A percentile compares a stretch with the other conserved stretches of the same genome.
Evolutionary conservation across 805 yeast species (phyloP).

Genomic region (Cyberlindnera saturnus): DNA sequence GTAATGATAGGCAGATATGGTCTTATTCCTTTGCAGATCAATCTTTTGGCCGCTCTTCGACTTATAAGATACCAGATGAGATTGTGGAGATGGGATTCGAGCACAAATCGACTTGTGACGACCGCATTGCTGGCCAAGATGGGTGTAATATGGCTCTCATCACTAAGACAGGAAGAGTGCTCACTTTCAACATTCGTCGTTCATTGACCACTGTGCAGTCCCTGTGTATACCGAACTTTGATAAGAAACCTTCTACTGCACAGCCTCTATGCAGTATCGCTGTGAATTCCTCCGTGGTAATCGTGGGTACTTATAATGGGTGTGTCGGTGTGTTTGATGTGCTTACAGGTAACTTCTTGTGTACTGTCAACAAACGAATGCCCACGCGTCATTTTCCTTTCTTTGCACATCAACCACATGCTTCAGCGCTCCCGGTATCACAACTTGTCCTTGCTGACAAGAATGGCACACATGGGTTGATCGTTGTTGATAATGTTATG

Average conservation of each 20-base stretch:
- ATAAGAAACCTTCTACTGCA: neutral
- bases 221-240: slow-evolving; percentile 1
- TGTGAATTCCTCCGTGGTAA: slow-evolving; percentile 18
- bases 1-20: slow-evolving; percentile 2
- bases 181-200: slow-evolving; percentile 14
- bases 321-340: slow-evolving; percentile 20
- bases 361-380: slow-evolving; percentile 14
- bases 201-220: slow-evolving; percentile 1
- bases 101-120: slow-evolving; percentile 5
- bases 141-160: slow-evolving; percentile 21
- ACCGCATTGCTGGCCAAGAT: slow-evolving; percentile 21
- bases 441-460: slow-evolving; percentile 9
- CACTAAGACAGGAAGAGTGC: slow-evolving; percentile 7
- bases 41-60: slow-evolving; percentile 9
- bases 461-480: slow-evolving; percentile 13
- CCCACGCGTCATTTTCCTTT: slow-evolving; percentile 9
- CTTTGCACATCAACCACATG: slow-evolving; percentile 1
- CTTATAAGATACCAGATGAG: slow-evolving; percentile 4
- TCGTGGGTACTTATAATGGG: slow-evolving; percentile 20
- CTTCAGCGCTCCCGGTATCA: slow-evolving; percentile 12
- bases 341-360: slow-evolving; percentile 15
- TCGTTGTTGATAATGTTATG: slow-evolving; percentile 14
- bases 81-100: slow-evolving; percentile 15
- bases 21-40: slow-evolving; percentile 9
- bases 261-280: slow-evolving; percentile 14